Evolutionary conservation across 768 basidiomycete species (phyloP).

Genomic region (Trametes villosa): DNA sequence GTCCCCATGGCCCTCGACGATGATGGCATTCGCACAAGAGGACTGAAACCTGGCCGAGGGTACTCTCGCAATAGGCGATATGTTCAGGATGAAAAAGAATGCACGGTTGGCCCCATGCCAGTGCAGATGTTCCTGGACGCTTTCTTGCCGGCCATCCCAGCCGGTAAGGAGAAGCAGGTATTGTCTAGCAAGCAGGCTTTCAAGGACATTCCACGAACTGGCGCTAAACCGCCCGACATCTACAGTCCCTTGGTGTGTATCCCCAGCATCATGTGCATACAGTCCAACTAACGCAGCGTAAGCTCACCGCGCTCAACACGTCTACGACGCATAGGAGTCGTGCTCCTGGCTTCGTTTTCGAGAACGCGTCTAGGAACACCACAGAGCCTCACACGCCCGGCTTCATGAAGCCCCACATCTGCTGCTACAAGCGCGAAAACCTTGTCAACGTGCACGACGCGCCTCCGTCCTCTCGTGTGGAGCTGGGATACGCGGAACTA

Average conservation of each 20-base stretch:
- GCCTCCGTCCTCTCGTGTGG: background rate
- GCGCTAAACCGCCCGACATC: background rate
- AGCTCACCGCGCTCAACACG: background rate
- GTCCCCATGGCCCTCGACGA: background rate
- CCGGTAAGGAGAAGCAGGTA: background rate
- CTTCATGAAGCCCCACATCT: background rate
- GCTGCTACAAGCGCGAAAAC: background rate
- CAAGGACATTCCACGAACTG: background rate
- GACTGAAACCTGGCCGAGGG: background rate
- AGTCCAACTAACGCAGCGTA: background rate
- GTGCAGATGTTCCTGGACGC: constrained; percentile 3
- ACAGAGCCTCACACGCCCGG: background rate
- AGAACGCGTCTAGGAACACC: background rate
- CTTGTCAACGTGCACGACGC: background rate
- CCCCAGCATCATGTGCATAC: background rate
- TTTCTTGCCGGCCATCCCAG: background rate
- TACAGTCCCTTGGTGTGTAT: background rate
- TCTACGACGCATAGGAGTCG: background rate
- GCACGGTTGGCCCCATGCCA: constrained; percentile 11
- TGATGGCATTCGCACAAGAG: background rate
- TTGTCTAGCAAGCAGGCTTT: background rate
- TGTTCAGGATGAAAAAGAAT: background rate
- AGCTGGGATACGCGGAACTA: constrained; percentile 9
- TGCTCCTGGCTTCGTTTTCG: background rate
- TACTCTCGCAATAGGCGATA: background rate